These are phyloP conservation scores for Clitoria ternatea DNA, from an alignment of 306 rosid species.

Conservation along the genomic window DNA sequence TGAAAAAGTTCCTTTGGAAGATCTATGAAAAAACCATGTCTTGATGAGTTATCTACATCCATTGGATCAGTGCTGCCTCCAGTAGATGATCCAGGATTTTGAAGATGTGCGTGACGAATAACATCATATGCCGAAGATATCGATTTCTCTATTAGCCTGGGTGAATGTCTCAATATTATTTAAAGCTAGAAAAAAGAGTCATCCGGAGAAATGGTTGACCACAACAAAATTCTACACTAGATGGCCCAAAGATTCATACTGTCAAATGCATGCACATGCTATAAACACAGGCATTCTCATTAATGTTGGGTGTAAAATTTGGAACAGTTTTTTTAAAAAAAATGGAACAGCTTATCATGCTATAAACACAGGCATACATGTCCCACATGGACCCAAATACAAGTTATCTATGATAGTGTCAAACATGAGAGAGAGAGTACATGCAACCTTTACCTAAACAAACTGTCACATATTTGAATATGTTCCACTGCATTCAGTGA, in stretches of 20 bases:
- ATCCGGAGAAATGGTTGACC: not conserved
- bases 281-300: not conserved
- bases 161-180: constrained; percentile 27
- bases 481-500: constrained; percentile 88
- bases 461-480: constrained; percentile 71
- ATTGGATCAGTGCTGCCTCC: constrained; percentile 49
- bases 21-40: constrained; percentile 47
- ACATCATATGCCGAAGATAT: constrained; percentile 59
- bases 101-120: constrained; percentile 58
- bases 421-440: not conserved
- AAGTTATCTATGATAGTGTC: not conserved
- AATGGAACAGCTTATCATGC: not conserved
- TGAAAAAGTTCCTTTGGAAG: constrained; percentile 87
- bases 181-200: not conserved
- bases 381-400: constrained; percentile 4
- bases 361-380: not conserved
- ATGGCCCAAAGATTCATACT: not conserved
- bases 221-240: constrained; percentile 1
- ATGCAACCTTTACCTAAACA: constrained; percentile 69
- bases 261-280: constrained; percentile 5
- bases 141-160: constrained; percentile 82
- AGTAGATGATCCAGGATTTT: constrained; percentile 45
- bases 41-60: constrained; percentile 38
- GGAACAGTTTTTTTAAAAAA: constrained; percentile 1
- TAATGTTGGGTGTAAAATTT: not conserved